Base-by-base conservation (phyloP, 108 stramenopile species). In the Skeletonema menzelii region DNA sequence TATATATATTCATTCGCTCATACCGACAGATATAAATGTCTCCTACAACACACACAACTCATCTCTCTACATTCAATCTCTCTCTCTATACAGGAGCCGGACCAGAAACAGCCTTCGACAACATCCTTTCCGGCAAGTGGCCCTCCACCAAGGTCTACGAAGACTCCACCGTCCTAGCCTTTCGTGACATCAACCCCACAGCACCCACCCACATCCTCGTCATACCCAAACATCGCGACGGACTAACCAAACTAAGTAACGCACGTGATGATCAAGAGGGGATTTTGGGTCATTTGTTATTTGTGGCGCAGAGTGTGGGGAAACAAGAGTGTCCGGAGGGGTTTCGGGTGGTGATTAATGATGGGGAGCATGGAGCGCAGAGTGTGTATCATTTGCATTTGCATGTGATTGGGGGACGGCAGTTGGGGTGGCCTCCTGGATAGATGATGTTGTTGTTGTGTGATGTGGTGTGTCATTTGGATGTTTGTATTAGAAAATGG, bases 191-290 rank as follows among this genome's bases (percentile, higher is more conserved):
- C 55, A 92, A 77, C 66, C 96, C 97, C 8, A 86, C 93, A 67
- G 97, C 95, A 32, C 97, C 97, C 2, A 82, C 86, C 6, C 99
- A 99, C 74, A 89, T 98, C 66, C 61, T 99, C 61, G 92, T 98
- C 32, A 99, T 99, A 75, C 99, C 99, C 56, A 99, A 99, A 85
- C 62, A 93, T 37, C 86, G 96, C 8, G 95, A 96, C 66, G 97
- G 97, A 15, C 84, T 99, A 64, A 88, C 93, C 1, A 90, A 90
- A 72, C 77, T 99, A 14, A 84, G 84, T 80, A 96, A 95, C 47
- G 97, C 96, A 13, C 64, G 86, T 10, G 94, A 96, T 55, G 88
- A 89, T 62, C 96, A 98, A 67, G 95, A 96, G 84, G 96, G 63
- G 7, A 34, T 99, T 53, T 86, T 99, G 73, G 99, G 99, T 8